Conservation (phyloP, 192 early-diverging fungal species). For the Chytriomyces hyalinus region DNA sequence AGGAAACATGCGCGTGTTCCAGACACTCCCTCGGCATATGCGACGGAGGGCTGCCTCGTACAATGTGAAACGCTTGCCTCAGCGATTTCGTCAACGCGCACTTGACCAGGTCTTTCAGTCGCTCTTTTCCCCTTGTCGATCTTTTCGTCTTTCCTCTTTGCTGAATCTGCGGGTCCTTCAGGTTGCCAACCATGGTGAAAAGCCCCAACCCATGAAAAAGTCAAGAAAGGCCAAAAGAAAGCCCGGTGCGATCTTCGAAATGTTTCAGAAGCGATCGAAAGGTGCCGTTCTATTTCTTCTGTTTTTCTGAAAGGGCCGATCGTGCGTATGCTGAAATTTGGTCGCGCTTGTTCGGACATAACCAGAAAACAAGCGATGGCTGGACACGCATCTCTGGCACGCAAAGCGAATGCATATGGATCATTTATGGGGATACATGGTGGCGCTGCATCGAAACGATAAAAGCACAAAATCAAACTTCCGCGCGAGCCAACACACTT, state of each 20-base stretch:
- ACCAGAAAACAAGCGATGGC: slow-evolving; percentile 72
- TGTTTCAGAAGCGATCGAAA: slow-evolving; percentile 30
- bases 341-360: neutral
- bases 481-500: slow-evolving; percentile 74
- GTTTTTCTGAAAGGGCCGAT: neutral
- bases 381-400: slow-evolving; percentile 99
- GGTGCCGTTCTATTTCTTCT: slow-evolving; percentile 6
- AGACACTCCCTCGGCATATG: slow-evolving; percentile 88
- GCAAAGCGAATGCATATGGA: slow-evolving; percentile 96
- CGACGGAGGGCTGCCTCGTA: slow-evolving; percentile 93
- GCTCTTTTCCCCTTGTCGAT: neutral
- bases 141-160: slow-evolving; percentile 18
- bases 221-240: slow-evolving; percentile 33
- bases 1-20: slow-evolving; percentile 75
- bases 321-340: neutral
- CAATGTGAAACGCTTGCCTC: slow-evolving; percentile 92
- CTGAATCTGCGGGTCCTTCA: neutral
- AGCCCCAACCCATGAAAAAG: slow-evolving; percentile 42
- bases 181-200: slow-evolving; percentile 42
- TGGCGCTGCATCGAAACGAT: slow-evolving; percentile 85
- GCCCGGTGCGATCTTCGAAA: slow-evolving; percentile 33
- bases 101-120: slow-evolving; percentile 63
- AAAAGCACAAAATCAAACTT: slow-evolving; percentile 79
- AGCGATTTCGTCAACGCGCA: slow-evolving; percentile 78
- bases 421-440: slow-evolving; percentile 78